Percentiles rank a stretch among this genome's conserved stretches.
These are phyloP conservation scores for Microsporum ferrugineum DNA, from an alignment of 2,329 filamentous ascomycete species.

Conservation along the genomic window DNA sequence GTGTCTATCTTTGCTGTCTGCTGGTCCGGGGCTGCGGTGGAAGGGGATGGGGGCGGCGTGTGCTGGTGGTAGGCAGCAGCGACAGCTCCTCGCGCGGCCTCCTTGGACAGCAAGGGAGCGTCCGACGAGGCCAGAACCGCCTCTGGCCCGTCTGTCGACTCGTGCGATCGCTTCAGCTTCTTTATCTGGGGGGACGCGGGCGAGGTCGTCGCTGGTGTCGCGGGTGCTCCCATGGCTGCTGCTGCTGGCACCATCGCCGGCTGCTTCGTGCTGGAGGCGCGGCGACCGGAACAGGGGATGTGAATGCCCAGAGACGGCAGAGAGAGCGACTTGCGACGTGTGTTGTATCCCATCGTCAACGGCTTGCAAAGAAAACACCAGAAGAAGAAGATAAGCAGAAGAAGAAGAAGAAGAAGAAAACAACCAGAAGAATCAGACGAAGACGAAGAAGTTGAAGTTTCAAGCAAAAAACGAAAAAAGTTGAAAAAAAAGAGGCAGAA, in stretches of 20 bases:
- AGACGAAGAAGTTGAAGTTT: neutral
- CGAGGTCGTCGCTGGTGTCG: neutral
- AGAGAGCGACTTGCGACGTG: conserved; percentile 88
- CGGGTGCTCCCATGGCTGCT: conserved; percentile 42
- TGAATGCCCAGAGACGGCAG: conserved; percentile 88
- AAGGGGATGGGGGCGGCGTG: conserved; percentile 29
- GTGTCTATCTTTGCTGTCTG: conserved; percentile 58
- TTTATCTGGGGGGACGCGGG: conserved; percentile 46
- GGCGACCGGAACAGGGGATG: conserved; percentile 48
- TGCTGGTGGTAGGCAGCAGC: neutral
- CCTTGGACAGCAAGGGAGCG: conserved; percentile 44
- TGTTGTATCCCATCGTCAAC: conserved; percentile 78
- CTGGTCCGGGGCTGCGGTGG: conserved; percentile 70
- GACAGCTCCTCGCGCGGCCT: neutral
- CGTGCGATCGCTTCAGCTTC: conserved; percentile 69
- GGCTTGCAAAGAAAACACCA: conserved; percentile 15
- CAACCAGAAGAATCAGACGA: conserved; percentile 6
- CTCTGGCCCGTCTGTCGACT: conserved; percentile 24
- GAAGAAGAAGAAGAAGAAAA: conserved; percentile 5
- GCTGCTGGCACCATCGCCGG: neutral
- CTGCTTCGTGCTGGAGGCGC: conserved; percentile 50
- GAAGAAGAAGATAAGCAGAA: conserved; percentile 7
- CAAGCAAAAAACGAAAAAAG: conserved; percentile 4
- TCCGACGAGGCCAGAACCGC: conserved; percentile 35
- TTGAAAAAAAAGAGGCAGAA: conserved; percentile 3